phyloP scores from a whole-genome alignment of 768 basidiomycete species.

The Grammothele lineata region DNA sequence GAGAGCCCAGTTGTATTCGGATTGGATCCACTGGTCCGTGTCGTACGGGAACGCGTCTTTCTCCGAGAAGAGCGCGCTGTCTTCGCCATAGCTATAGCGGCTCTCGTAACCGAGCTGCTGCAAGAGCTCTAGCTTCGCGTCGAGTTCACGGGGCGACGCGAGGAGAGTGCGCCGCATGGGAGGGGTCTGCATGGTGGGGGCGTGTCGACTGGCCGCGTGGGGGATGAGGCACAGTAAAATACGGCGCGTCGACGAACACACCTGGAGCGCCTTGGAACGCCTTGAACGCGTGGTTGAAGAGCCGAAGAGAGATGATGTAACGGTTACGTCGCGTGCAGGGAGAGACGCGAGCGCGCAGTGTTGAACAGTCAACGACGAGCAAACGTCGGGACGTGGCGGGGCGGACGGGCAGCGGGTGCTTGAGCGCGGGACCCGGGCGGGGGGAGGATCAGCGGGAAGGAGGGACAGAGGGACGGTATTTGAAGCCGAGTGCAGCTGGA shows the following conservation, averaged over 20 bases:
- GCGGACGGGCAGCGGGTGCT: too few relatives aligned
- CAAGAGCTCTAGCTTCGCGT: conserved; percentile 20
- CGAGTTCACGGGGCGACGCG: conserved; percentile 10
- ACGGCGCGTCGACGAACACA: conserved; percentile 2
- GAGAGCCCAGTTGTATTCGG: conserved; percentile 16
- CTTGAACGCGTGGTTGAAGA: conserved; percentile 8
- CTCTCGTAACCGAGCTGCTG: conserved; percentile 17
- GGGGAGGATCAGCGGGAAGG: conserved; percentile 14
- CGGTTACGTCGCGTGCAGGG: neutral
- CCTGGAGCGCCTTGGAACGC: neutral
- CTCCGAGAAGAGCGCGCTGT: conserved; percentile 10
- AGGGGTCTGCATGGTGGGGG: conserved; percentile 11
- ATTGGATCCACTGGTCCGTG: conserved; percentile 15
- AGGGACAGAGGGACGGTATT: conserved; percentile 7
- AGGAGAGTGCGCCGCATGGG: conserved; percentile 4
- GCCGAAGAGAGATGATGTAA: conserved; percentile 8
- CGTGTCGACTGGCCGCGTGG: conserved; percentile 2
- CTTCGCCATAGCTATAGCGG: conserved; percentile 5
- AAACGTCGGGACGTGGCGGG: too few relatives aligned
- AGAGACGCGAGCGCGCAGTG: too few relatives aligned
- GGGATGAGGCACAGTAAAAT: conserved; percentile 3
- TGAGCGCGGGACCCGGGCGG: neutral
- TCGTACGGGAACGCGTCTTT: conserved; percentile 9
- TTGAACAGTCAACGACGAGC: too few relatives aligned
- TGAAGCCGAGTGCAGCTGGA: too few relatives aligned